Evolutionary conservation across 495 filamentous ascomycete species (phyloP).

Genomic region (Aspergillus bridgeri): DNA sequence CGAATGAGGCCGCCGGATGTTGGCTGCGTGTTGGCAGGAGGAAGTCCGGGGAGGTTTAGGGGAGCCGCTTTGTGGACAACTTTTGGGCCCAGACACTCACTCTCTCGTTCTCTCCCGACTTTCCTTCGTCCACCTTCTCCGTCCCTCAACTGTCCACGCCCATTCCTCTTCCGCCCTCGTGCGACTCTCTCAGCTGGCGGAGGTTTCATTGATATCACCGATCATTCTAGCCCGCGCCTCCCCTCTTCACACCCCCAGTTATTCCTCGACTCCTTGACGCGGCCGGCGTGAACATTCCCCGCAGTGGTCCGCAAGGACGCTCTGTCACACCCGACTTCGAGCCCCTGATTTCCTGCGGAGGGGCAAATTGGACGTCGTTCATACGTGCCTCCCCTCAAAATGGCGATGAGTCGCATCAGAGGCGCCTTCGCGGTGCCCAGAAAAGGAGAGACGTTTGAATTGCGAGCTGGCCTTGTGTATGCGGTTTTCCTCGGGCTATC

Average conservation of each 20-base stretch:
- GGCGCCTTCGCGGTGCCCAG: constrained; percentile 87
- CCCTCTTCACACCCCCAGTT: constrained; percentile 6
- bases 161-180: constrained; percentile 5
- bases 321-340: constrained; percentile 21
- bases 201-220: constrained; percentile 2
- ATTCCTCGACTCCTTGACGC: constrained; percentile 31
- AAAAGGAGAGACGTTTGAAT: constrained; percentile 98
- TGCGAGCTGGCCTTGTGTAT: constrained; percentile 89
- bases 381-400: constrained; percentile 41
- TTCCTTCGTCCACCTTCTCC: constrained; percentile 17
- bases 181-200: constrained; percentile 3
- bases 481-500: constrained; percentile 22
- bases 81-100: constrained; percentile 33
- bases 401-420: constrained; percentile 95
- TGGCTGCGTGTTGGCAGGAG: background rate
- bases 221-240: constrained; percentile 4
- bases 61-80: constrained; percentile 43
- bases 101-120: constrained; percentile 20
- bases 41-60: constrained; percentile 10
- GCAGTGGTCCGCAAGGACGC: constrained; percentile 32
- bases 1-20: constrained; percentile 6
- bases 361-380: constrained; percentile 49
- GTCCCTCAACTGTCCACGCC: constrained; percentile 6
- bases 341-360: constrained; percentile 34
- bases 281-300: constrained; percentile 32